Base-by-base conservation (phyloP, 306 rosid species). In the Casuarina equisetifolia region DNA sequence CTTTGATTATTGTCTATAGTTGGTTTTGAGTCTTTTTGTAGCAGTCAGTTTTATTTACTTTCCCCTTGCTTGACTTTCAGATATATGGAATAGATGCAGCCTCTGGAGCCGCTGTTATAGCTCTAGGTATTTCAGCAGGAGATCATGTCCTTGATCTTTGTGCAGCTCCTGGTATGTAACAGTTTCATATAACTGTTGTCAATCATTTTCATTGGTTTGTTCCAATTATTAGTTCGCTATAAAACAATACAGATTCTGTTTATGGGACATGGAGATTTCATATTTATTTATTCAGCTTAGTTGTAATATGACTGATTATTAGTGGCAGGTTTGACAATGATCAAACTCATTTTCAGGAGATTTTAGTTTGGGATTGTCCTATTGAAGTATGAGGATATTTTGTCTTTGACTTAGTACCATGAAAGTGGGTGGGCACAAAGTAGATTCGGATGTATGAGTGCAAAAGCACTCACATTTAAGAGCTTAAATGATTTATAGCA, bases 51-150 rank as follows among this genome's bases (percentile, higher is more conserved):
- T 45, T 81, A 40, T 12, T 45, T 39, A 46, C 46, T 75, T 19
- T 67, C 57, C 46, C 0, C 77, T 5, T 68, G 63, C 32, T 75
- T 44, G 44, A 12, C 38, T 66, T 81, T 75, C 72, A 95, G 99
- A 89, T 95, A 69, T 92, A 89, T 84, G 97, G 99, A 77, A 90
- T 95, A 79, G 99, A 95, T 83, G 99, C 97, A 20, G 91, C 97
- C 70, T 92, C 99, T 2, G 97, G 99, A 76, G 99, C 97, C 79
- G 99, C 97, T 71, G 97, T 95, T 80, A 81, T 76, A 70, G 96
- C 97, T 66, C 83, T 92, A 40, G 52, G 88, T 79, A 74, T 95
- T 80, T 87, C 87, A 59, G 76, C 87, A 2, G 97, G 97, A 66
- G 96, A 95, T 80, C 93, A 89, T 77, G 93, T 94, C 44, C 94